Percentiles rank a stretch among this genome's conserved stretches.
Evolutionary conservation across 78 protist species (phyloP).

Genomic region (Dictyostelium intermedium): DNA sequence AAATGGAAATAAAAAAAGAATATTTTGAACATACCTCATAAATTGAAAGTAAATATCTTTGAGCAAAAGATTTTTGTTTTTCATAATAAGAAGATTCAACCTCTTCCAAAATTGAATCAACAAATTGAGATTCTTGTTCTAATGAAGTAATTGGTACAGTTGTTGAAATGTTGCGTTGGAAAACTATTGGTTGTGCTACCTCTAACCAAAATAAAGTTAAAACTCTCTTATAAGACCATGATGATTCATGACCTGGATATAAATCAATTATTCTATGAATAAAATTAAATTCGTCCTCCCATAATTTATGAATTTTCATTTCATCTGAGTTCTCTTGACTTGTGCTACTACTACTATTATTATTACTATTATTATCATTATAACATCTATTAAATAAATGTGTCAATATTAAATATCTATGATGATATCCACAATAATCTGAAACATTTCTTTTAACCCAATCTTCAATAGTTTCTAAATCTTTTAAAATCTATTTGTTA

Average conservation of each 20-base stretch:
- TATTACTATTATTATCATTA: background rate
- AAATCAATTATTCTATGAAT: background rate
- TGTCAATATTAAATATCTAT: constrained; percentile 36
- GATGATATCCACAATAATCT: constrained; percentile 66
- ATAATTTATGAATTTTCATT: background rate
- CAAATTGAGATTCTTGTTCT: background rate
- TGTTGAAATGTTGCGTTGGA: background rate
- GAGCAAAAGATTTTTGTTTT: constrained; percentile 16
- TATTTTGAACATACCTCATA: background rate
- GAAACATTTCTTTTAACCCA: constrained; percentile 58
- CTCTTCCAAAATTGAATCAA: background rate
- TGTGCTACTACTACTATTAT: background rate
- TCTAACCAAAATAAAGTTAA: background rate
- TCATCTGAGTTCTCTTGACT: background rate
- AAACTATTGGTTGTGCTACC: background rate
- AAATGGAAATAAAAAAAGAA: background rate
- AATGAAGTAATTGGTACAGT: background rate
- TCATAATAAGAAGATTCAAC: constrained; percentile 44
- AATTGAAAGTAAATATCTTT: constrained; percentile 17
- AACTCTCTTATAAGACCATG: constrained; percentile 40
- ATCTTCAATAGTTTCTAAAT: constrained; percentile 22
- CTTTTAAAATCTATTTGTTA: constrained; percentile 17
- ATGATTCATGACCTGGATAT: constrained; percentile 74
- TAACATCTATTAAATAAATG: background rate
- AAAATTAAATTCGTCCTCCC: constrained; percentile 24